Base-by-base conservation (phyloP, 2,329 filamentous ascomycete genomes). In the Venturia aucupariae region DNA sequence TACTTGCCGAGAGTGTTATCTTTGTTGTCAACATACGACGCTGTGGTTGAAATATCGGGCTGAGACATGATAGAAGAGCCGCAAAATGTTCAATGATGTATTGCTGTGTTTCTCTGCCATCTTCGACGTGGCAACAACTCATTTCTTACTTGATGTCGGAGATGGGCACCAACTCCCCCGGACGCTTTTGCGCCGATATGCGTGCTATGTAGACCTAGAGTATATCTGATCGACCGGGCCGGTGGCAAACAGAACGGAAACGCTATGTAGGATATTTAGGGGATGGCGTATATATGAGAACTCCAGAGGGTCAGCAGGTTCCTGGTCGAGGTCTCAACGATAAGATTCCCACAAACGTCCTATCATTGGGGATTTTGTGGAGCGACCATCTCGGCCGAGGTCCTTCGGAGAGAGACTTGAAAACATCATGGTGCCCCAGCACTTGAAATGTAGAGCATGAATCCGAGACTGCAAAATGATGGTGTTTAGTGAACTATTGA, bases 101-200 rank as follows among this genome's bases (percentile, higher is more conserved):
- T 27, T 24, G 11, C 30, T 5, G 24, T 30, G 24, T 15, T 27
- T 13, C 17, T 8, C 27, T 19, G 48, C 24, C 7, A 30, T 54
- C 24, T 54, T 30, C 48, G 24, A 30, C 48, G 30, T 27, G 22
- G 19, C 48, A 30, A 54, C 4, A 54, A 13, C 24, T 30, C 19
- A 54, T 17, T 17, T 32, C 24, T 13, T 8, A 48, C 22, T 15
- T 27, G n/a, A 48, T 22, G 3, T 17, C 48, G 48, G 48, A 27
- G 27, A 54, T 54, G 8, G 13, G 48, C 48, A 54, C 48, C 48
- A 30, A 2, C 48, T 54, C 48, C 24, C 17, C 48, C 24, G 13
- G 19, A 30, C 24, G n/a, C 15, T 15, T 27, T 30, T 68, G 30
- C 76, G 72, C 68, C 77, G 80, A 19, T 30, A 30, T 10, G 48